These are phyloP conservation scores for Medicago ruthenica DNA, from an alignment of 306 rosid species.

Conservation along the genomic window DNA sequence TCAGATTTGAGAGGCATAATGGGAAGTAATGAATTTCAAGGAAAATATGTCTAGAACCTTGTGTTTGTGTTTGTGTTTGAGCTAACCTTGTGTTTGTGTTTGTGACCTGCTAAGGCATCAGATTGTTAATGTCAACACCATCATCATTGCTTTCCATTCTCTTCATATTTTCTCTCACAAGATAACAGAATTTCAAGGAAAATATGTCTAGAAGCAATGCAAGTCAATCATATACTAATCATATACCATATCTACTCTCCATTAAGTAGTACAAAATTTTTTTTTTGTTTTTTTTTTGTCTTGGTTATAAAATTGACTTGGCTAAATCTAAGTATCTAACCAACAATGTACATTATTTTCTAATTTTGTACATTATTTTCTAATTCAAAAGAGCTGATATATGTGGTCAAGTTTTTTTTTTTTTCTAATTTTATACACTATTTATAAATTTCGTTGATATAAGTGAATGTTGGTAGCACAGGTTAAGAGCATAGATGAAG, in stretches of 20 bases:
- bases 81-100: no score
- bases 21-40: conserved; percentile 63
- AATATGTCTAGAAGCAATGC: conserved; percentile 38
- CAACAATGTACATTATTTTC: conserved; percentile 39
- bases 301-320: conserved; percentile 43
- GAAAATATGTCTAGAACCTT: no score
- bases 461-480: no score
- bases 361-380: no score
- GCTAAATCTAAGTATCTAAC: conserved; percentile 48
- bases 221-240: conserved; percentile 66
- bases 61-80: no score
- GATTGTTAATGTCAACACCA: conserved; percentile 48
- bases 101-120: no score
- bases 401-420: no score
- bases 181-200: conserved; percentile 30
- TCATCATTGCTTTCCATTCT: conserved; percentile 64
- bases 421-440: no score
- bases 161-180: conserved; percentile 55
- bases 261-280: conserved; percentile 26
- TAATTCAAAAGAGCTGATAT: no score
- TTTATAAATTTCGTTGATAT: no score
- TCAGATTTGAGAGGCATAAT: conserved; percentile 85
- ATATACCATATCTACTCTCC: conserved; percentile 44
- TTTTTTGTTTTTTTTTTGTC: conserved; percentile 47
- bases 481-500: no score